These are phyloP conservation scores for Phellinidium pouzarii DNA, from an alignment of 1,284 basidiomycete genomes.

Conservation along the genomic window DNA sequence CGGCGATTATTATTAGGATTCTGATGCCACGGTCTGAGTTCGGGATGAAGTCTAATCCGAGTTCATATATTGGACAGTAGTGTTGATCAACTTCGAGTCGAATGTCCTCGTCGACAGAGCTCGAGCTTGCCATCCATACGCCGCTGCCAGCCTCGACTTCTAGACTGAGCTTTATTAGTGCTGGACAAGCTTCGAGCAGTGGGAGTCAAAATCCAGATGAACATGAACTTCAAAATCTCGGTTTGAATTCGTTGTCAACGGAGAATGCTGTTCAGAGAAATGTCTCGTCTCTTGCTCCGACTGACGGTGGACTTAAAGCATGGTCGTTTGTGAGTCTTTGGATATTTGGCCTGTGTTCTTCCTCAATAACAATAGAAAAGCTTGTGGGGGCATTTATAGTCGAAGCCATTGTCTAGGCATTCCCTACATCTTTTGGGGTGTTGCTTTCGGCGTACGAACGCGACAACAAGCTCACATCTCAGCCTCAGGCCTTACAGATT, in stretches of 20 bases:
- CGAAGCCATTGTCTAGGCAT: constrained; percentile 36
- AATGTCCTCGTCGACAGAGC: constrained; percentile 1
- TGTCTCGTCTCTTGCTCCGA: constrained; percentile 26
- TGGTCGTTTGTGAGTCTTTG: constrained; percentile 30
- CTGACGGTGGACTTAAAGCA: constrained; percentile 29
- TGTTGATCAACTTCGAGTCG: no score
- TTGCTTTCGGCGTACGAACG: constrained; percentile 31
- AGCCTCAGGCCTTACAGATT: constrained; percentile 25
- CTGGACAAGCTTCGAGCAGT: neutral
- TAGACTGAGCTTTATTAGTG: neutral
- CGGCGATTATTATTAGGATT: no score
- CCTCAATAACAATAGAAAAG: constrained; percentile 20
- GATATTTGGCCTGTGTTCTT: neutral
- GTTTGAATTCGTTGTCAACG: neutral
- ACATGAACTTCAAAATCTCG: constrained; percentile 1
- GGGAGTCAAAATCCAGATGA: neutral
- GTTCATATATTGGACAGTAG: no score
- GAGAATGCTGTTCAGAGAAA: constrained; percentile 15
- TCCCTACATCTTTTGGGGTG: constrained; percentile 30
- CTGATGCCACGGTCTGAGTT: no score
- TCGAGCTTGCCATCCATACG: neutral
- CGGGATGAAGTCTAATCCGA: no score
- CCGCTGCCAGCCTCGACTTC: constrained; percentile 6
- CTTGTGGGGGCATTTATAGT: constrained; percentile 31
- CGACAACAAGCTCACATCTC: constrained; percentile 25